Percentiles rank a stretch among this genome's conserved stretches.
These are phyloP conservation scores for Salix exigua DNA, from an alignment of 345 rosid genomes.

Conservation along the genomic window DNA sequence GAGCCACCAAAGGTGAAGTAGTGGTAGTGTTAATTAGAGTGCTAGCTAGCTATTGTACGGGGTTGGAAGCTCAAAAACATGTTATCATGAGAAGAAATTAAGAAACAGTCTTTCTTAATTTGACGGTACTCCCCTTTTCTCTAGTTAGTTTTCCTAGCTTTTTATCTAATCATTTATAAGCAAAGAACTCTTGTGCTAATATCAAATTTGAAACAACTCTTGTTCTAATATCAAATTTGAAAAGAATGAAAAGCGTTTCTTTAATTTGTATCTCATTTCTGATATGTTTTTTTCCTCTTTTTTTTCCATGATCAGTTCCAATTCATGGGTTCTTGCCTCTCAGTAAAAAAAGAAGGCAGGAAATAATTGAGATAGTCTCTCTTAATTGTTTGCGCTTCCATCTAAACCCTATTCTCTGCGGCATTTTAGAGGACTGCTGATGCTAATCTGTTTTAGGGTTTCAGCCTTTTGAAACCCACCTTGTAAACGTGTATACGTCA, in stretches of 20 bases:
- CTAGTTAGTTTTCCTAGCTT: too few relatives aligned
- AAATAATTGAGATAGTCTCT: not conserved
- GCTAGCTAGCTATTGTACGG: not conserved
- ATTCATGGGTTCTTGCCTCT: not conserved
- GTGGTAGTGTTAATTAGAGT: not conserved
- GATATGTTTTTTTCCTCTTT: not conserved
- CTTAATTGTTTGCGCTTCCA: not conserved
- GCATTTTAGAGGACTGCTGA: not conserved
- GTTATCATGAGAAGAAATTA: not conserved
- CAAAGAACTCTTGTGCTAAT: not conserved
- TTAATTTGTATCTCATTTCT: not conserved
- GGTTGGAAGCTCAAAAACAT: not conserved
- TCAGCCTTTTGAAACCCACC: not conserved
- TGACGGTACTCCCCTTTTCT: not conserved
- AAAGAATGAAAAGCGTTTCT: not conserved
- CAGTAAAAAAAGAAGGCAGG: not conserved
- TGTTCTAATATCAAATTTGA: not conserved
- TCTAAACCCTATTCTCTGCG: too few relatives aligned
- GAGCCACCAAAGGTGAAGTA: conserved; percentile 49
- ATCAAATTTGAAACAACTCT: conserved; percentile 1
- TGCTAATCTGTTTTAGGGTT: not conserved
- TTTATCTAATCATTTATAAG: conserved; percentile 1
- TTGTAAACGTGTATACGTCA: not conserved
- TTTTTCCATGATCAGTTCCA: not conserved
- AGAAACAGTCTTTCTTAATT: not conserved